Evolutionary conservation across 2,329 filamentous ascomycete species (phyloP).

Genomic region (Aspergillus melleus): DNA sequence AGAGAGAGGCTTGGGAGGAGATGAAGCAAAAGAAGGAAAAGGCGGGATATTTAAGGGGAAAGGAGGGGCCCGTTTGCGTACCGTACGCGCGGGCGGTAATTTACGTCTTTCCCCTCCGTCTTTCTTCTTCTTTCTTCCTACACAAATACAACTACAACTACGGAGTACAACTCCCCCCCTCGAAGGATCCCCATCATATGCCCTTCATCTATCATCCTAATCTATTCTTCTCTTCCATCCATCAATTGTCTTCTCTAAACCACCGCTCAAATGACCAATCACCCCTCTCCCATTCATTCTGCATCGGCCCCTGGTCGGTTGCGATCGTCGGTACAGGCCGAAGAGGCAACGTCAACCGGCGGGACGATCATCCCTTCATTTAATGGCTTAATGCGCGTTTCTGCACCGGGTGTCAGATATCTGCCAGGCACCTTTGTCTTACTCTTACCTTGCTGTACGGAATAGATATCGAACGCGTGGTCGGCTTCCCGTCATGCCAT

Average conservation of each 20-base stretch:
- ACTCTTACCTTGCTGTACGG: background rate
- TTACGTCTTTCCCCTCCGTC: background rate
- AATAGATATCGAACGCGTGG: background rate
- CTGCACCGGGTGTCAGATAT: background rate
- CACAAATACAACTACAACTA: no score
- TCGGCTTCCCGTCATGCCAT: background rate
- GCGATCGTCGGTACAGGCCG: background rate
- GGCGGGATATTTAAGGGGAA: conserved; percentile 10
- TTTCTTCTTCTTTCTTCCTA: background rate
- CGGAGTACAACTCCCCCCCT: no score
- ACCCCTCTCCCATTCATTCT: background rate
- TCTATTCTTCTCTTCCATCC: no score
- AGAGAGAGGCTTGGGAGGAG: background rate
- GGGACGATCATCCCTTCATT: background rate
- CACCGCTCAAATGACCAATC: background rate
- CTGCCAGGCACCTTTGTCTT: background rate
- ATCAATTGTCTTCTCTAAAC: no score
- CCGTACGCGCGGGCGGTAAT: background rate
- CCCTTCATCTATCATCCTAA: no score
- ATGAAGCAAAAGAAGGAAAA: background rate
- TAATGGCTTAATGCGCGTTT: background rate
- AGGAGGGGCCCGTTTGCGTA: background rate
- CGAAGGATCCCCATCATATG: no score
- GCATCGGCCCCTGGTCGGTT: background rate
- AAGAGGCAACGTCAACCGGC: background rate